phyloP scores from a whole-genome alignment of 352 stramenopile genomes.

The Phytopythium montanum region DNA sequence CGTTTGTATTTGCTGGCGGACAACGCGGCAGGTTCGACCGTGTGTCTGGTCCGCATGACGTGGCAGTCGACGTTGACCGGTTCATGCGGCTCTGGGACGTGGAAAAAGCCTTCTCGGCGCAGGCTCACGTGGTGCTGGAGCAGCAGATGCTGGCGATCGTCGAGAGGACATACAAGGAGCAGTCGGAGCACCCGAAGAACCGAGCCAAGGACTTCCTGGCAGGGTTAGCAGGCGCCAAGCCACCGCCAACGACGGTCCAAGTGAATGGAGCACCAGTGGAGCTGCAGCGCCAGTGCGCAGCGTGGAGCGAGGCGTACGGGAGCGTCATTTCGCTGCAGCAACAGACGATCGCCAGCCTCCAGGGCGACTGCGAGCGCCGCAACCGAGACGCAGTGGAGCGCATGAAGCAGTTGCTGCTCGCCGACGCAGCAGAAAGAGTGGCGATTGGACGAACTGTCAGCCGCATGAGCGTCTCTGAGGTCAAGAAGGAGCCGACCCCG shows the following conservation, averaged over 20 bases:
- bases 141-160: constrained; percentile 69
- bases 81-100: constrained; percentile 49
- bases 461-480: not conserved
- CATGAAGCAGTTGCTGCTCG: constrained; percentile 50
- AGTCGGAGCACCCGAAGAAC: constrained; percentile 51
- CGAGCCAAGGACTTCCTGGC: constrained; percentile 71
- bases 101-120: constrained; percentile 27
- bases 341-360: constrained; percentile 61
- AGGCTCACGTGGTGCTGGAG: constrained; percentile 36
- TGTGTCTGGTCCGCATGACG: constrained; percentile 41
- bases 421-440: constrained; percentile 20
- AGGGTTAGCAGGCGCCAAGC: constrained; percentile 36
- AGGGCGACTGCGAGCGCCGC: constrained; percentile 48
- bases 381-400: constrained; percentile 36
- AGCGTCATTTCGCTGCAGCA: constrained; percentile 77
- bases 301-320: constrained; percentile 74
- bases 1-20: constrained; percentile 33
- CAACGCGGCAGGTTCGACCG: constrained; percentile 43
- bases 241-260: constrained; percentile 11
- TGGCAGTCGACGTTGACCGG: constrained; percentile 30
- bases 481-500: not conserved
- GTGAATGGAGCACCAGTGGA: constrained; percentile 17
- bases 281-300: constrained; percentile 25
- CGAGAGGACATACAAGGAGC: constrained; percentile 43
- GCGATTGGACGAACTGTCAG: not conserved